These are phyloP conservation scores for Lablab purpureus DNA, from an alignment of 306 rosid species.

Conservation along the genomic window DNA sequence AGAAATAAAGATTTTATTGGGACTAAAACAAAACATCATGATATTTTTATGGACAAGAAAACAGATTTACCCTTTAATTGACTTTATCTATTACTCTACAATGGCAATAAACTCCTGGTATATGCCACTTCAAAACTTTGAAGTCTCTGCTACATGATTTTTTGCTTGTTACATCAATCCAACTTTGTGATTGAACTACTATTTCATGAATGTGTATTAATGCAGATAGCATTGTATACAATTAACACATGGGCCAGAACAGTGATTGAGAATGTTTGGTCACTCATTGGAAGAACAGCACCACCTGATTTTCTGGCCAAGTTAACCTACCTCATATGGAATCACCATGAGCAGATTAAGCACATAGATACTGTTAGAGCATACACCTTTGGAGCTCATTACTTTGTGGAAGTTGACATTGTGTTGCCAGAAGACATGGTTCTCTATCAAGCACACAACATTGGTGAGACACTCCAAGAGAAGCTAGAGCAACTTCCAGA, in stretches of 20 bases:
- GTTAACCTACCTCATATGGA: constrained; percentile 80
- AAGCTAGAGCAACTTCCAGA: constrained; percentile 79
- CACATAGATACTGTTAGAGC: constrained; percentile 92
- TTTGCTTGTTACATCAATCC: constrained; percentile 25
- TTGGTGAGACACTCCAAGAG: constrained; percentile 82
- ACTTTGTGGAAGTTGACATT: constrained; percentile 89
- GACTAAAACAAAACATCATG: not conserved
- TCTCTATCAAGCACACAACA: constrained; percentile 73
- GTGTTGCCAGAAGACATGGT: constrained; percentile 76
- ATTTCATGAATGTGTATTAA: constrained; percentile 31
- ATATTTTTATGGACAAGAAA: not conserved
- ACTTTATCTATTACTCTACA: not conserved
- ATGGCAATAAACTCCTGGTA: not conserved
- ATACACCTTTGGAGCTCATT: constrained; percentile 74
- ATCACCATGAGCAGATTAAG: constrained; percentile 75
- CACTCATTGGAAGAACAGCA: constrained; percentile 78
- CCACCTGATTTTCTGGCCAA: constrained; percentile 81
- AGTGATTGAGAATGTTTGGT: constrained; percentile 75
- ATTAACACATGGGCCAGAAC: constrained; percentile 81
- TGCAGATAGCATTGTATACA: constrained; percentile 85
- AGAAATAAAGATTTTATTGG: not conserved
- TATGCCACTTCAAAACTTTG: not conserved
- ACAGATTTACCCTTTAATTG: not conserved
- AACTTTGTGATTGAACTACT: not conserved
- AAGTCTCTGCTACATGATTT: not conserved